Percentiles rank a stretch among this genome's conserved stretches.
Conservation (phyloP, 2,329 filamentous ascomycete genomes). For the Fusarium cyanostomum region DNA sequence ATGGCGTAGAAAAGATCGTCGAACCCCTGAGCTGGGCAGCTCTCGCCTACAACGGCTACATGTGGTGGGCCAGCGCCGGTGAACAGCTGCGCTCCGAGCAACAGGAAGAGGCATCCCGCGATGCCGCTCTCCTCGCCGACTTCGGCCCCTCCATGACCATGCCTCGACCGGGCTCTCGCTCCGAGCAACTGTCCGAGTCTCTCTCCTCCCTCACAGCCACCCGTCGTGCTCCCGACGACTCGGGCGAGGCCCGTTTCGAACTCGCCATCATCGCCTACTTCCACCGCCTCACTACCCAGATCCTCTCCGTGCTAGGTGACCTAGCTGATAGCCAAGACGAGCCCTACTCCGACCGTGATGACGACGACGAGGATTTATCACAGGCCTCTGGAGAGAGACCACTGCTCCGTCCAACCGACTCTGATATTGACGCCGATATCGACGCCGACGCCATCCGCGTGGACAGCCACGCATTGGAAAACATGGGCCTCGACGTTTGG, state of each 20-base stretch:
- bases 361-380: conserved; percentile 50
- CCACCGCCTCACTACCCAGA: conserved; percentile 75
- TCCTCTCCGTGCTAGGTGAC: conserved; percentile 70
- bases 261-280: conserved; percentile 83
- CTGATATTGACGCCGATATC: conserved; percentile 45
- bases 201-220: conserved; percentile 54
- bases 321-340: conserved; percentile 63
- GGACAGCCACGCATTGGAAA: conserved; percentile 70
- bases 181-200: conserved; percentile 53
- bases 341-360: conserved; percentile 48
- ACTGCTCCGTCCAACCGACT: conserved; percentile 37
- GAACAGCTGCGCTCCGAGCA: conserved; percentile 72
- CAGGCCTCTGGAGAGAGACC: conserved; percentile 43
- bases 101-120: conserved; percentile 65
- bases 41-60: conserved; percentile 82
- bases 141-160: conserved; percentile 52
- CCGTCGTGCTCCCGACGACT: conserved; percentile 47
- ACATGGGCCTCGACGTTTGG: conserved; percentile 83
- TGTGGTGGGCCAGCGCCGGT: conserved; percentile 90
- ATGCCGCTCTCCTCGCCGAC: conserved; percentile 65
- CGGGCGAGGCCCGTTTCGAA: conserved; percentile 64
- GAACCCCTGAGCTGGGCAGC: conserved; percentile 76
- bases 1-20: conserved; percentile 64
- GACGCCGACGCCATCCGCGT: conserved; percentile 61
- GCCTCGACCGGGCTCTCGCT: conserved; percentile 45